Base-by-base conservation (phyloP, 352 stramenopile species). In the Pythium phragmiticola region DNA sequence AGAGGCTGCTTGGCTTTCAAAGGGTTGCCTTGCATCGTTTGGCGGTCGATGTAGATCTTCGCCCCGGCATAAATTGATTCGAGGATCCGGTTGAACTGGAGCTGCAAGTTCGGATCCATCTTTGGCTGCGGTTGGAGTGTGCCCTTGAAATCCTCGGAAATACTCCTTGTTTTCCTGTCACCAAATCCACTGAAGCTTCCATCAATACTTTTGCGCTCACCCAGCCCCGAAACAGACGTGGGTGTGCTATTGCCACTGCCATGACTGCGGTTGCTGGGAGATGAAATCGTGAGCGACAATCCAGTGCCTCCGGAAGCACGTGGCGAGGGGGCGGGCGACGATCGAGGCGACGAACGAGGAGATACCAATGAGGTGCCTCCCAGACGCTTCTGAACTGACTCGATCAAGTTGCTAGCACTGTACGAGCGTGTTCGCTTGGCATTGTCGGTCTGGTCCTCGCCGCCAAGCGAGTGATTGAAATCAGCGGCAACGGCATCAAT, bases 401-500 rank as follows among this genome's bases (percentile, higher is more conserved):
- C 87, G 66, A 93, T 81, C 46, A 94, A 42, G 63, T 90, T 95
- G 51, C 80, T 94, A 8, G 87, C 82, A 57, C 85, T 94, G 69
- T 92, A 93, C 21, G 83, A 93, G 14, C 87, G 80, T 12, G 80
- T 79, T 12, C 84, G 78, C 63, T 85, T 85, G 13, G 36, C 65
- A 39, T 54, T 76, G 8, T 90, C 84, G n/a, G 45, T 56, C 12
- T 70, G 69, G 1, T 90, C 82, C 49, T 93, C 85, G 2, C 75
- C 77, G 13, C 85, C 87, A 21, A 95, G 76, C 3, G 84, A 94
- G 13, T 75, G 86, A 49, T 93, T 95, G 57, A 95, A 95, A 55
- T 95, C 87, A 7, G 84, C 84, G 9, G 85, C 87, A 7, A 95
- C 87, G 12, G 87, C 87, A 74, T 95, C 87, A 7, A 95, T 95